Percentiles rank a stretch among this genome's conserved stretches.
Evolutionary conservation across 768 basidiomycete species (phyloP).

Genomic region (Lentinula aciculospora): DNA sequence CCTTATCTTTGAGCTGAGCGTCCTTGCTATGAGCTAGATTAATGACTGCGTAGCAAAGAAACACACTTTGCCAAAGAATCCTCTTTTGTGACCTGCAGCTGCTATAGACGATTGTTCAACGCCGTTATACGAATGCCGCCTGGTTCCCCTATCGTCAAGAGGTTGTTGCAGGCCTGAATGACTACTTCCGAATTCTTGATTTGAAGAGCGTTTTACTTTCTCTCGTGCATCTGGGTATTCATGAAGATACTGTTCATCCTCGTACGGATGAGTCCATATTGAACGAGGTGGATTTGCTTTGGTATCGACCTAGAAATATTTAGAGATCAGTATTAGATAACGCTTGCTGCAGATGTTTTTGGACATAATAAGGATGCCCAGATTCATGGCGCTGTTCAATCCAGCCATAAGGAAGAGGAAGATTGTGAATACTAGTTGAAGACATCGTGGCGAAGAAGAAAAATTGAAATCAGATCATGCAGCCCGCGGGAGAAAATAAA

Average conservation of each 20-base stretch:
- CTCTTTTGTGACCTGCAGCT: constrained; percentile 30
- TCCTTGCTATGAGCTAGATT: background rate
- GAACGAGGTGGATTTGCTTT: constrained; percentile 54
- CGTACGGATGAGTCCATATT: constrained; percentile 70
- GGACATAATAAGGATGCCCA: constrained; percentile 39
- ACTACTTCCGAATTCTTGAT: background rate
- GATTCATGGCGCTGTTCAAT: constrained; percentile 32
- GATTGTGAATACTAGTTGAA: constrained; percentile 12
- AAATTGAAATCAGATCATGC: no score
- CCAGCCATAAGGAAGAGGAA: constrained; percentile 44
- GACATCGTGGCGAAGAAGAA: constrained; percentile 15
- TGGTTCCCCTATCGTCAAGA: constrained; percentile 7
- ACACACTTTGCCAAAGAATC: constrained; percentile 43
- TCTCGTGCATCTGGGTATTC: constrained; percentile 45
- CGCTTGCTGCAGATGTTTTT: constrained; percentile 6
- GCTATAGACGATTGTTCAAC: background rate
- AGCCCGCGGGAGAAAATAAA: background rate
- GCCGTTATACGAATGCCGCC: constrained; percentile 24
- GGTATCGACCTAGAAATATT: constrained; percentile 50
- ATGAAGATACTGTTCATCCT: constrained; percentile 58
- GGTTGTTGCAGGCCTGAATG: background rate
- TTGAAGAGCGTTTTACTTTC: constrained; percentile 21
- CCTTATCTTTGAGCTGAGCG: constrained; percentile 47
- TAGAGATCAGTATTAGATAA: background rate
- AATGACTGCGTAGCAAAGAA: background rate